Evolutionary conservation across 108 stramenopile genomes (phyloP).

Genomic region (Nannochloropsis salina): DNA sequence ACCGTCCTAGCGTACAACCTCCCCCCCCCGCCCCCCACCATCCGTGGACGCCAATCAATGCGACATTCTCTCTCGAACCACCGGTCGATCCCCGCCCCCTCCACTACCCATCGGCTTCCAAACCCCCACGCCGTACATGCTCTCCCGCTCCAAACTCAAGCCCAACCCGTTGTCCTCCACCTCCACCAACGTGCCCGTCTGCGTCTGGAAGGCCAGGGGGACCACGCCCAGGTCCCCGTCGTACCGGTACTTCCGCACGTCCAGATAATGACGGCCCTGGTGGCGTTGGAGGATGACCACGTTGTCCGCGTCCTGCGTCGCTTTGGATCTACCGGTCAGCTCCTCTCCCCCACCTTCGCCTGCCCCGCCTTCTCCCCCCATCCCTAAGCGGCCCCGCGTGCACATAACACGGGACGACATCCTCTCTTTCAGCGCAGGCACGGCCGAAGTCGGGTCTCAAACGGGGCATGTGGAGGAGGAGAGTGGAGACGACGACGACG

Average conservation of each 20-base stretch:
- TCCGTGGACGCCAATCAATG: neutral
- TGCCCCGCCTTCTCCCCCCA: too few relatives aligned
- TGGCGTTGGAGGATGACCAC: constrained; percentile 86
- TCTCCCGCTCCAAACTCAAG: neutral
- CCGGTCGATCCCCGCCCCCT: neutral
- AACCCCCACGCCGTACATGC: neutral
- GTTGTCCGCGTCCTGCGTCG: constrained; percentile 80
- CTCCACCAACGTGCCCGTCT: constrained; percentile 37
- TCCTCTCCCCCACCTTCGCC: neutral
- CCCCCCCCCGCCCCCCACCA: neutral
- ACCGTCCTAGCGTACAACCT: too few relatives aligned
- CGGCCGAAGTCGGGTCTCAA: neutral
- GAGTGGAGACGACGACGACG: neutral
- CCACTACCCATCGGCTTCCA: neutral
- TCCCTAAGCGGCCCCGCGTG: neutral
- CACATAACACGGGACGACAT: neutral
- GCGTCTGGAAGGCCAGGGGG: constrained; percentile 66
- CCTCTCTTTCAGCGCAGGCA: neutral
- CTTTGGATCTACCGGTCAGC: neutral
- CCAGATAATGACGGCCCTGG: constrained; percentile 66
- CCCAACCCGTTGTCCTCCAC: neutral
- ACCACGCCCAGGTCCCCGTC: constrained; percentile 80
- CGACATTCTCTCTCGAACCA: neutral
- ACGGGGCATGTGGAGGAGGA: neutral
- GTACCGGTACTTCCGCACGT: constrained; percentile 95